A percentile compares a stretch with the other conserved stretches of the same genome.
Conservation (phyloP, 1,139 yeast genomes). For the Yamadazyma taylorii region DNA sequence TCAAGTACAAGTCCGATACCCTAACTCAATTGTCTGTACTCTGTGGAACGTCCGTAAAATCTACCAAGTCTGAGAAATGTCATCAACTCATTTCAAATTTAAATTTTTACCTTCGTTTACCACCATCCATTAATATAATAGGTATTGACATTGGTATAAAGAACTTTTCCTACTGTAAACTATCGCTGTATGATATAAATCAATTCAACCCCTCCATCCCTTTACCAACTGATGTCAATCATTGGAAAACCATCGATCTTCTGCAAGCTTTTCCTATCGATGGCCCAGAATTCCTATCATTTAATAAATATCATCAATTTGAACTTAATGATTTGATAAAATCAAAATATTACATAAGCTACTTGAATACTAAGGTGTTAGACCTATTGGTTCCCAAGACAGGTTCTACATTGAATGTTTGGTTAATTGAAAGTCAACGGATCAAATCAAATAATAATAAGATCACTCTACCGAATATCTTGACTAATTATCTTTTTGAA, state of each 20-base stretch:
- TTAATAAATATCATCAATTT: slow-evolving; percentile 7
- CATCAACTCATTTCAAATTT: slow-evolving; percentile 23
- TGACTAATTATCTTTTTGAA: slow-evolving; percentile 38
- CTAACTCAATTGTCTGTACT: slow-evolving; percentile 33
- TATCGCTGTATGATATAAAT: slow-evolving; percentile 15
- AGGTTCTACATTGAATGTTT: slow-evolving; percentile 19
- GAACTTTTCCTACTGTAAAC: slow-evolving; percentile 40
- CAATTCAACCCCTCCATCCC: slow-evolving; percentile 3
- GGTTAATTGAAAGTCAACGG: slow-evolving; percentile 40
- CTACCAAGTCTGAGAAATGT: slow-evolving; percentile 30
- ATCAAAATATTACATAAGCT: slow-evolving; percentile 26
- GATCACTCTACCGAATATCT: slow-evolving; percentile 41
- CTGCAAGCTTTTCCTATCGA: slow-evolving; percentile 12
- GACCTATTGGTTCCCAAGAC: slow-evolving; percentile 16
- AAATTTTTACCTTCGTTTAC: slow-evolving; percentile 18
- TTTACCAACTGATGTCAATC: too few species aligned
- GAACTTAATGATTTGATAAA: slow-evolving; percentile 20
- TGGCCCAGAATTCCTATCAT: slow-evolving; percentile 4
- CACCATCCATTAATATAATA: slow-evolving; percentile 20
- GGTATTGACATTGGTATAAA: slow-evolving; percentile 44
- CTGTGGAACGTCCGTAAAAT: slow-evolving; percentile 31
- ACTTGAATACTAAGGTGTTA: slow-evolving; percentile 22
- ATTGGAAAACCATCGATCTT: slow-evolving; percentile 34
- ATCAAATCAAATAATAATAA: slow-evolving; percentile 35
- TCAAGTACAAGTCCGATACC: slow-evolving; percentile 11